These are phyloP conservation scores for Clavispora fructus DNA, from an alignment of 805 yeast genomes.

Conservation along the genomic window DNA sequence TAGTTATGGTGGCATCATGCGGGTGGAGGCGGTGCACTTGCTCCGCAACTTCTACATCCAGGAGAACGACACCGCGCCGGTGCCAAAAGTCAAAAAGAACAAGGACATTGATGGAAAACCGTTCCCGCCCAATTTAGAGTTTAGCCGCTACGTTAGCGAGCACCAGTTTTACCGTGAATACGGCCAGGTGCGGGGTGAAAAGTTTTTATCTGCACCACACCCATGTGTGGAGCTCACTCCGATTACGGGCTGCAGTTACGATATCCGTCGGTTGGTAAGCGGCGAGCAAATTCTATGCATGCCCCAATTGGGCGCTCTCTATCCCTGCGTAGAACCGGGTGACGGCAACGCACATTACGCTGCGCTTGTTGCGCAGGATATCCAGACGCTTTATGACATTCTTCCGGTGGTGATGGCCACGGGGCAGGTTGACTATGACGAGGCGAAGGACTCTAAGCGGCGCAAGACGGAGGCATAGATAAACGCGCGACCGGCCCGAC, in stretches of 20 bases:
- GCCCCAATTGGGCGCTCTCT: not conserved
- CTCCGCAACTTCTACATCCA: conserved; percentile 78
- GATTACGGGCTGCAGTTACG: not conserved
- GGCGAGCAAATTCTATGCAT: not conserved
- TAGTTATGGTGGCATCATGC: conserved; percentile 70
- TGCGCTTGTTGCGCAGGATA: not conserved
- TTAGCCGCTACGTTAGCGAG: conserved; percentile 46
- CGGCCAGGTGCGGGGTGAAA: conserved; percentile 31
- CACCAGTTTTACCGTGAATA: conserved; percentile 48
- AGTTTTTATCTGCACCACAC: conserved; percentile 5
- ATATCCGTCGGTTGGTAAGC: not conserved
- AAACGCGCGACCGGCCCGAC: not conserved
- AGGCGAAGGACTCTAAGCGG: not conserved
- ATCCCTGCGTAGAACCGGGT: not conserved
- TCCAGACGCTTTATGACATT: not conserved
- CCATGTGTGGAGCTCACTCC: conserved; percentile 10
- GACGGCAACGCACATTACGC: not conserved
- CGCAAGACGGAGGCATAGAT: not conserved
- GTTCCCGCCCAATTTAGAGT: conserved; percentile 56
- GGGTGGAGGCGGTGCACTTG: conserved; percentile 79
- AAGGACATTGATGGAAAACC: conserved; percentile 51
- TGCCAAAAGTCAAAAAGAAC: conserved; percentile 67
- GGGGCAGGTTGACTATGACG: not conserved
- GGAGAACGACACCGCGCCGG: conserved; percentile 84
- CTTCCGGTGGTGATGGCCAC: not conserved